Evolutionary conservation across 1,284 basidiomycete species (phyloP), one percentile per base, ranked within the genome.

Genomic region (Ceratobasidium sp.): DNA sequence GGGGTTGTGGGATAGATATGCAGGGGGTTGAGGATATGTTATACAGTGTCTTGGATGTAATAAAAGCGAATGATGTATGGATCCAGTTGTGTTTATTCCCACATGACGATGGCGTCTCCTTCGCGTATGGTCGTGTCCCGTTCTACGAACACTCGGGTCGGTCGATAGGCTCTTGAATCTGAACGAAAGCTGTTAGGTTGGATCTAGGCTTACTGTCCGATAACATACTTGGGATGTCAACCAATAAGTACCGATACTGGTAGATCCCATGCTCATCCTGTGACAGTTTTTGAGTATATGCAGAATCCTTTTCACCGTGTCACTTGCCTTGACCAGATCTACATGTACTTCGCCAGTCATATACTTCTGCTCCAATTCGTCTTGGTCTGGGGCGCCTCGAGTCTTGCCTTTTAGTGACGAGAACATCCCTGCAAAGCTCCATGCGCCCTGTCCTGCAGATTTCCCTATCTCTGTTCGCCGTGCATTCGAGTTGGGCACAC

Each of bases 261-360:
- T 93, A 95, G 82, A 92, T 91, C 6, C 93, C 94, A 76, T 91
- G 88, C 65, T 89, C 89, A 80, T 94, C 92, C 93, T 94, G 82
- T 48, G 74, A 33, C 26, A 64, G n/a, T 2, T n/a, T 2, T 3
- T 69, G 33, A 69, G 26, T 67, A 44, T 5, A 40, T 38, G 33
- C 23, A 42, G 33, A 17, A 44, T 44, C 9, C 17, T 9, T 48
- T 20, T 28, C 56, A 1, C 20, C 38, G 20, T 26, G 3, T 38
- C 48, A 86, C 90, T 77, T 84, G 93, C 93, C 87, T 90, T 90
- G 79, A 94, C 86, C 59, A 94, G 86, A 84, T 93, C 91, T 13
- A 90, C 93, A 83, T 94, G 93, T 9, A 93, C 92, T 81, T 94
- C 93, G 13, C 93, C 93, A 80, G 94, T 93, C 23, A 87, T 90